Evolutionary conservation across 2,329 filamentous ascomycete species (phyloP).

Genomic region (Monosporascus sp.): DNA sequence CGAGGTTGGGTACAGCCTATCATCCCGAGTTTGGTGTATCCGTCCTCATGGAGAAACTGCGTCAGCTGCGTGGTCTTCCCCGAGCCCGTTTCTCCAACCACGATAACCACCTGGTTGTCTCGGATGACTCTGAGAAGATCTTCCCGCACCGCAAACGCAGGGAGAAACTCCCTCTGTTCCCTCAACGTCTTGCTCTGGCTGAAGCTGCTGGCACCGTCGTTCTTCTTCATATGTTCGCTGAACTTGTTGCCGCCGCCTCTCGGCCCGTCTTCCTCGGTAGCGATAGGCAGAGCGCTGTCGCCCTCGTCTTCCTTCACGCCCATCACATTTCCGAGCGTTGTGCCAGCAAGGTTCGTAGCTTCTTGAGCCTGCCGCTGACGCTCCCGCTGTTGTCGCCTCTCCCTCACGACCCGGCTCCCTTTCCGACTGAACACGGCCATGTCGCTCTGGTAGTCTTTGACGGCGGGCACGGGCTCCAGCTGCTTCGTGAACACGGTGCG

Average conservation of each 20-base stretch:
- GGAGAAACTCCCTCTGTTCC: slow-evolving; percentile 89
- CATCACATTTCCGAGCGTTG: slow-evolving; percentile 89
- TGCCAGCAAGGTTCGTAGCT: slow-evolving; percentile 88
- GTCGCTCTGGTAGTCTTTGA: slow-evolving; percentile 90
- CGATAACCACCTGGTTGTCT: slow-evolving; percentile 95
- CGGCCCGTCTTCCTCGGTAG: slow-evolving; percentile 62
- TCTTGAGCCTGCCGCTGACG: slow-evolving; percentile 91
- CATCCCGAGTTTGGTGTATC: slow-evolving; percentile 80
- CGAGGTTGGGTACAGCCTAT: slow-evolving; percentile 96
- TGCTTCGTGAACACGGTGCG: slow-evolving; percentile 97
- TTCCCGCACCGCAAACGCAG: slow-evolving; percentile 93
- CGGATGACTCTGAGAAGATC: slow-evolving; percentile 86
- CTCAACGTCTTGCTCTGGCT: slow-evolving; percentile 85
- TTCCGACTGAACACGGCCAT: slow-evolving; percentile 98
- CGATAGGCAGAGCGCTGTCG: slow-evolving; percentile 77
- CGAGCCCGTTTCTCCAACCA: slow-evolving; percentile 94
- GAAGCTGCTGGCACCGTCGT: slow-evolving; percentile 81
- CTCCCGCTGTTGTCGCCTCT: slow-evolving; percentile 86
- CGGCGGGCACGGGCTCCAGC: slow-evolving; percentile 86
- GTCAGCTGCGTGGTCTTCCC: slow-evolving; percentile 97
- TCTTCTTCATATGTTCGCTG: slow-evolving; percentile 82
- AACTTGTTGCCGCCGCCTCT: slow-evolving; percentile 72
- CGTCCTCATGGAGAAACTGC: slow-evolving; percentile 93
- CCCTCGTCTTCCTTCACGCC: slow-evolving; percentile 90
- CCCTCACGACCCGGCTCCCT: slow-evolving; percentile 87